Base-by-base conservation (phyloP, 306 rosid species). In the Gillenia trifoliata region DNA sequence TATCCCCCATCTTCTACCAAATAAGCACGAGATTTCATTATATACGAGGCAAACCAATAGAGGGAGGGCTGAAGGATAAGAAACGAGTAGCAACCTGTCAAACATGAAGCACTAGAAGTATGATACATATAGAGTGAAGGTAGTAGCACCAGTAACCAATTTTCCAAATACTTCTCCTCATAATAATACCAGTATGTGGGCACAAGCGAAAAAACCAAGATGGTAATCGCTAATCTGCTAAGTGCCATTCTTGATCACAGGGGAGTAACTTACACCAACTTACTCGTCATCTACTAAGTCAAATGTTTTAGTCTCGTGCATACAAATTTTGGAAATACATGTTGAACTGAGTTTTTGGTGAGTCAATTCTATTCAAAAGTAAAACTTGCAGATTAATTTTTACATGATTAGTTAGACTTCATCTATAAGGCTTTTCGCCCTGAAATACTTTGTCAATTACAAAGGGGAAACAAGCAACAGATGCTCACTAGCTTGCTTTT, bases 11-110 rank as follows among this genome's bases (percentile, higher is more conserved):
- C 79, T 78, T 72, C 13, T 74, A 63, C 1, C 23, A n/a, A n/a
- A n/a, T n/a, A n/a, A 66, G 68, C 25, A 11, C 72, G 93, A 12
- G 79, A 55, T 66, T 71, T 71, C 91, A 87, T 90, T 69, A 90
- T 64, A 68, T 87, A 77, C 4, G 96, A 81, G 69, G 95, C 91
- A 82, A 87, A 94, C 98, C 98, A 94, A 85, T 91, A 94, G 11
- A 94, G 83, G 94, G 83, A 77, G 98, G 96, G 77, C 90, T 90
- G 55, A 93, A 84, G 59, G 98, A 89, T 75, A 94, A 79, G 88
- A 94, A 91, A 70, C 96, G 97, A 65, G 98, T 91, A 8, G 98
- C 83, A 68, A 94, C 97, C 97, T 94, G 95, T 76, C 75, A 50
- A 49, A 60, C 59, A 45, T 68, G 57, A 69, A 62, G 72, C 25